These are phyloP conservation scores for Dipodascus albidus DNA, from an alignment of 805 yeast genomes.

Conservation along the genomic window DNA sequence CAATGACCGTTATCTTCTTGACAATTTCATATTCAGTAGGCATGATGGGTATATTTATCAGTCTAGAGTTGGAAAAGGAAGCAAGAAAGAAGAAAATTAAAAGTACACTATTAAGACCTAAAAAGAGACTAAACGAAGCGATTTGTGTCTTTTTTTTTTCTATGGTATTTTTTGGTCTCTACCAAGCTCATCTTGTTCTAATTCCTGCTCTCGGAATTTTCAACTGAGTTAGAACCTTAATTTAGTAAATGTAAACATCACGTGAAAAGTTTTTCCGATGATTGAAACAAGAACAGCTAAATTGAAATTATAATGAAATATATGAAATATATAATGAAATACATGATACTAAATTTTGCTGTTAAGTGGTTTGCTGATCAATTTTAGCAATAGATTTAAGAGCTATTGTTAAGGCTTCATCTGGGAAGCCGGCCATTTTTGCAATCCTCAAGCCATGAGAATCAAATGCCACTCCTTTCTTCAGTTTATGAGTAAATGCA, in stretches of 20 bases:
- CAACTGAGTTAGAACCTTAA: not conserved
- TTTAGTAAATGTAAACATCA: not conserved
- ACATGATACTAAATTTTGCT: too few species aligned
- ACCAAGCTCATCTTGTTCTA: too few species aligned
- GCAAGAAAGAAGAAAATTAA: not conserved
- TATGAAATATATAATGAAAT: too few species aligned
- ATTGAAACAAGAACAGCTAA: not conserved
- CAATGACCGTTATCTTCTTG: slow-evolving; percentile 8
- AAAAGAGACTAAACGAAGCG: too few species aligned
- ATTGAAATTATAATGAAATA: too few species aligned
- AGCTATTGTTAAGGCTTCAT: slow-evolving; percentile 44
- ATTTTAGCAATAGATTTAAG: slow-evolving; percentile 22
- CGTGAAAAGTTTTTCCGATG: not conserved
- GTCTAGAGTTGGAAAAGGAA: not conserved
- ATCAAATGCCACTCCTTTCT: slow-evolving; percentile 56
- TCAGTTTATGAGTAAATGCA: slow-evolving; percentile 41
- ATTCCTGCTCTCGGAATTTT: not conserved
- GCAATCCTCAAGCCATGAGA: slow-evolving; percentile 77
- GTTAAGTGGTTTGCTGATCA: too few species aligned
- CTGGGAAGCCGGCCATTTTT: slow-evolving; percentile 67
- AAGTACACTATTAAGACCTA: too few species aligned
- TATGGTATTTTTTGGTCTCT: too few species aligned
- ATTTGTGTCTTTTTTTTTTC: too few species aligned
- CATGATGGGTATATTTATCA: not conserved
- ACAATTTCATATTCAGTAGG: not conserved